Base-by-base conservation (phyloP, 495 filamentous ascomycete genomes). In the Physcia stellaris region DNA sequence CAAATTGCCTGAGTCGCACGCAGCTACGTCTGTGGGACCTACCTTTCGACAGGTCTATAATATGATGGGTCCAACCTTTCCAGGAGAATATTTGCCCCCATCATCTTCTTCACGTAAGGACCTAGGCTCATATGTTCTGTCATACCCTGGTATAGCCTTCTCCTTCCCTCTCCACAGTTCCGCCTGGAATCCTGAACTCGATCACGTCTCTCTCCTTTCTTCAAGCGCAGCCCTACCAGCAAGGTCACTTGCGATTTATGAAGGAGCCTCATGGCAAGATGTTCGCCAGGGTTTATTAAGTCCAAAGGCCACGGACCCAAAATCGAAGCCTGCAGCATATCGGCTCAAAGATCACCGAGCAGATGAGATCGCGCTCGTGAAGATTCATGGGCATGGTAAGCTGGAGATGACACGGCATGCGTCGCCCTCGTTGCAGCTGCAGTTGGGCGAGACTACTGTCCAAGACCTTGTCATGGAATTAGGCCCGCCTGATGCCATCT, bases 401-500 rank as follows among this genome's bases (percentile, higher is more conserved):
- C 52, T 95, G 41, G 80, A 94, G 49, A 58, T 92, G n/a, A 59
- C 76, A 18, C 75, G 86, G 41, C 60, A 71, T 37, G 64, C 68
- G 19, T 67, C 63, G 41, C 63, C 64, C 10, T 63, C 68, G 1
- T 72, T 86, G 34, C 69, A 66, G 55, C 77, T 96, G 27, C 70
- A 57, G 1, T 62, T 98, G 1, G 80, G 82, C 37, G 70, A 84
- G 49, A 94, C 86, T 0, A 86, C 82, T 6, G 79, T 83, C 1
- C 90, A 98, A 61, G 86, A 95, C 46, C 63, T 98, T 4, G 72
- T 95, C 17, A 73, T 79, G 27, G 86, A 93, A 43, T 73, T 98
- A 20, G 90, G 90, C 0, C 83, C 90, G 3, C 90, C 90, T n/a
- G 86, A 93, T 59, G 83, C 86, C 15, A 92, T 92, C 24, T 93